Evolutionary conservation across 2,329 filamentous ascomycete genomes (phyloP).

Genomic region (Dissoconium aciculare): DNA sequence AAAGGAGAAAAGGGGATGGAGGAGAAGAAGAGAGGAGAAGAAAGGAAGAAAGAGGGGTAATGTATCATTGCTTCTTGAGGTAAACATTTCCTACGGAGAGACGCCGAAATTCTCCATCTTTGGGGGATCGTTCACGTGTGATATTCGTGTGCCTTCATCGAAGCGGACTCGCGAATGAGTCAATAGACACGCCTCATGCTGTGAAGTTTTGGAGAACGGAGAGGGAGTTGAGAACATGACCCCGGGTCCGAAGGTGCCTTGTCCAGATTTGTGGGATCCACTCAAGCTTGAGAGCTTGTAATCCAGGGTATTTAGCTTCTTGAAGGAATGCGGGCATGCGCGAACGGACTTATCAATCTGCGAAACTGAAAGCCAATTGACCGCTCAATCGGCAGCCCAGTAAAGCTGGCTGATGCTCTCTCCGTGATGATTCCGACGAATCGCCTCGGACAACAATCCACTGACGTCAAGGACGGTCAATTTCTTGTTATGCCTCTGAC

Average conservation of each 20-base stretch:
- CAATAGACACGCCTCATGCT: background rate
- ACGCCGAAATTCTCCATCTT: background rate
- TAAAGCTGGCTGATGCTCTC: constrained; percentile 53
- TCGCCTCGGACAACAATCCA: constrained; percentile 75
- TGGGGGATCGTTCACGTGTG: background rate
- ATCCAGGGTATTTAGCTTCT: no score
- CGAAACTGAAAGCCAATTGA: background rate
- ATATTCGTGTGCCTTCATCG: background rate
- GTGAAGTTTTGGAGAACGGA: no score
- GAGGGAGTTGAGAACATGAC: no score
- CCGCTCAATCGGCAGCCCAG: constrained; percentile 25
- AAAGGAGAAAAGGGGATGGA: constrained; percentile 3
- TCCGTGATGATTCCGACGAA: constrained; percentile 90
- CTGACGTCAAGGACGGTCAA: constrained; percentile 81
- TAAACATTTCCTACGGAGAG: background rate
- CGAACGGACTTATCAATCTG: background rate
- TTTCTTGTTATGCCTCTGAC: constrained; percentile 58
- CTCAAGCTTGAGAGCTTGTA: no score
- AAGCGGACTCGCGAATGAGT: background rate
- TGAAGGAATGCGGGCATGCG: background rate
- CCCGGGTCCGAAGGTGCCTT: no score
- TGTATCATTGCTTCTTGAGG: no score
- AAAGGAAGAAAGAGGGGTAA: no score
- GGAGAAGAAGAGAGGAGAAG: no score
- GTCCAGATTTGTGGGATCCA: no score